Evolutionary conservation across 2,329 filamentous ascomycete genomes (phyloP).

Genomic region (Colletotrichum tropicale): DNA sequence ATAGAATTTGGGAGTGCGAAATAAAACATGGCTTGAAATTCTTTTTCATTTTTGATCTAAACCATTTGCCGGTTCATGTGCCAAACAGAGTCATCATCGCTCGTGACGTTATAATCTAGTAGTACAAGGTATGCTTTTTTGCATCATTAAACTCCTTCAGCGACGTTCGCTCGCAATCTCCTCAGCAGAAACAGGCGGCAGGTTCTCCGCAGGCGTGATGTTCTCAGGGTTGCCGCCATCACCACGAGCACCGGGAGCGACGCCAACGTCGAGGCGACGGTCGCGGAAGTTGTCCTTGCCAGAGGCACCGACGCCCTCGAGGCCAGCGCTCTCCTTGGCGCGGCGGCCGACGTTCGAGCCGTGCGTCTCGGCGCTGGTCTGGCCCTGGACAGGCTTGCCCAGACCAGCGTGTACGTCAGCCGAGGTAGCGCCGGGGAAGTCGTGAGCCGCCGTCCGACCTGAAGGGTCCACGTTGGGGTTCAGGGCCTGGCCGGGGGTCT

Average conservation of each 20-base stretch:
- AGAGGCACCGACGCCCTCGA: constrained; percentile 43
- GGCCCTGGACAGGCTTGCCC: constrained; percentile 48
- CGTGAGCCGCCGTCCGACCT: constrained; percentile 33
- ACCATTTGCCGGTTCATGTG: background rate
- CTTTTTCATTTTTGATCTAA: background rate
- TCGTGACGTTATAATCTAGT: background rate
- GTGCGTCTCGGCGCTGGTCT: constrained; percentile 44
- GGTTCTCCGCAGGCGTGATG: constrained; percentile 29
- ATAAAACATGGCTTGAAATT: background rate
- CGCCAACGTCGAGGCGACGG: constrained; percentile 32
- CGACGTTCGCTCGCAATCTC: constrained; percentile 26
- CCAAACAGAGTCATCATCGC: background rate
- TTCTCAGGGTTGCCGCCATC: constrained; percentile 15
- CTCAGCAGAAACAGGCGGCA: constrained; percentile 26
- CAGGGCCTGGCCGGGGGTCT: constrained; percentile 38
- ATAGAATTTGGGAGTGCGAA: background rate
- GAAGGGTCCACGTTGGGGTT: constrained; percentile 29
- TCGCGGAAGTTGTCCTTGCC: constrained; percentile 30
- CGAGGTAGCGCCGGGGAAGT: constrained; percentile 49
- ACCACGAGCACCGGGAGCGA: constrained; percentile 24
- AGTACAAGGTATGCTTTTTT: background rate
- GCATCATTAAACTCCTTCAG: background rate
- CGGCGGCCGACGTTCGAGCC: constrained; percentile 30
- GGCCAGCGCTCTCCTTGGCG: constrained; percentile 40
- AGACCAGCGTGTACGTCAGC: constrained; percentile 45